Evolutionary conservation across 2,329 filamentous ascomycete species (phyloP), one percentile per base, ranked within the genome.

Genomic region (Dactylellina cionopaga): DNA sequence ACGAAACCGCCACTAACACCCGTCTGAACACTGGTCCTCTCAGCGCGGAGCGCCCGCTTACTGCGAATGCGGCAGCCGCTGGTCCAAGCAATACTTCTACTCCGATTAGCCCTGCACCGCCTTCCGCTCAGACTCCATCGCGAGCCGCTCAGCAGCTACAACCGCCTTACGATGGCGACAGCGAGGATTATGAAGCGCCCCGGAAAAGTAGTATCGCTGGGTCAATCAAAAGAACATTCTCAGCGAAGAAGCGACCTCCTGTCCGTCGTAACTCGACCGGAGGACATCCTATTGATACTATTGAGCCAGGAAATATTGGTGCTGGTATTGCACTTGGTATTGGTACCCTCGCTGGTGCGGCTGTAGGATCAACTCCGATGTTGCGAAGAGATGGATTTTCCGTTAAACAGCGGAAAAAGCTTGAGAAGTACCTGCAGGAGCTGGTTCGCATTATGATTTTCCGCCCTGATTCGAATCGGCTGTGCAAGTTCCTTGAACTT

Each of bases 381-480:
- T 77, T 77, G 17, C 83, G 82, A 71, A 83, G 81, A 74, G 84
- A 87, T 62, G 82, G 83, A 2, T 96, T 94, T 76, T 87, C 92
- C 39, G 92, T 96, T 76, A 88, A 87, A 74, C 93, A 97, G 80
- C 87, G 94, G 64, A 90, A 88, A 77, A 92, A 91, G 79, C 83
- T 99, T 29, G 95, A 98, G 79, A 88, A 88, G 51, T 99, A 99
- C 79, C 83, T 99, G 17, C 92, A 94, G 75, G 90, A 94, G 77
- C 92, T 98, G 88, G 94, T 98, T 71, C 89, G 92, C 60, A 98
- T 94, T 86, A 88, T 99, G 77, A 98, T 99, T 81, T 99, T 99
- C 82, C 88, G 94, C 46, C 89, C 95, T 5, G 94, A 98, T 80
- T 97, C 92, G 81, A 98, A 97, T 78, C 88, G 95, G 7, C 84